Percentiles rank a stretch among this genome's conserved stretches.
These are phyloP conservation scores for Thermothielavioides terrestris DNA, from an alignment of 495 filamentous ascomycete species.

Conservation along the genomic window DNA sequence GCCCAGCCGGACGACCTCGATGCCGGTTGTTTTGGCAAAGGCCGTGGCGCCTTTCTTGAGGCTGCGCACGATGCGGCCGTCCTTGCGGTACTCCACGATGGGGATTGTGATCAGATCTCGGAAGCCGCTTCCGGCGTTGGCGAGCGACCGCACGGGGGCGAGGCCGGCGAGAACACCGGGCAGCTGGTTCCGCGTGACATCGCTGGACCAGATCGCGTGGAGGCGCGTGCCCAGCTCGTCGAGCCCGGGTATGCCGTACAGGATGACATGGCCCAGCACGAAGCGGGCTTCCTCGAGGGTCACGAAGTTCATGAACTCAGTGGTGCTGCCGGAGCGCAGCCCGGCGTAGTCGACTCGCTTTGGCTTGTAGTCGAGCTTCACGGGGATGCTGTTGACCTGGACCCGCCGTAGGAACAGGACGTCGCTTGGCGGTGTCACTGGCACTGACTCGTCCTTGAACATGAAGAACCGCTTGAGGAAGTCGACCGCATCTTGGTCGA, in stretches of 20 bases:
- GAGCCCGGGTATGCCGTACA: constrained; percentile 87
- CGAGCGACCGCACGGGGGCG: constrained; percentile 79
- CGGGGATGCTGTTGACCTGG: constrained; percentile 71
- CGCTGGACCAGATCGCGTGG: constrained; percentile 96
- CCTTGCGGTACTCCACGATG: constrained; percentile 85
- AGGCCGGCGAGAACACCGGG: constrained; percentile 81
- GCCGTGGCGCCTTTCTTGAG: constrained; percentile 81
- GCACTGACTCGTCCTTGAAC: constrained; percentile 73
- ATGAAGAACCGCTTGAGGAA: constrained; percentile 97
- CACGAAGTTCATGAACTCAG: constrained; percentile 98
- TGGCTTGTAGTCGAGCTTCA: constrained; percentile 94
- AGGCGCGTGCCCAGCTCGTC: constrained; percentile 77
- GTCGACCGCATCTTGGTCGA: constrained; percentile 96
- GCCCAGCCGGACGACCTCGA: constrained; percentile 82
- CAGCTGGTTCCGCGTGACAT: constrained; percentile 84
- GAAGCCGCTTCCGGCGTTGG: constrained; percentile 82
- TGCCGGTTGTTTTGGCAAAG: constrained; percentile 88
- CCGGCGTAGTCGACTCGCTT: constrained; percentile 93
- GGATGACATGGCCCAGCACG: constrained; percentile 76
- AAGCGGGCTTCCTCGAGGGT: constrained; percentile 84
- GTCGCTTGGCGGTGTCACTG: constrained; percentile 50
- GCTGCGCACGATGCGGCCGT: constrained; percentile 84
- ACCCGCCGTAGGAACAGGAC: constrained; percentile 83
- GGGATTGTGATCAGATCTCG: constrained; percentile 81
- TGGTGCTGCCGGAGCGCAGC: constrained; percentile 93